Conservation (phyloP, 495 filamentous ascomycete genomes). For the Cairneyella variabilis region DNA sequence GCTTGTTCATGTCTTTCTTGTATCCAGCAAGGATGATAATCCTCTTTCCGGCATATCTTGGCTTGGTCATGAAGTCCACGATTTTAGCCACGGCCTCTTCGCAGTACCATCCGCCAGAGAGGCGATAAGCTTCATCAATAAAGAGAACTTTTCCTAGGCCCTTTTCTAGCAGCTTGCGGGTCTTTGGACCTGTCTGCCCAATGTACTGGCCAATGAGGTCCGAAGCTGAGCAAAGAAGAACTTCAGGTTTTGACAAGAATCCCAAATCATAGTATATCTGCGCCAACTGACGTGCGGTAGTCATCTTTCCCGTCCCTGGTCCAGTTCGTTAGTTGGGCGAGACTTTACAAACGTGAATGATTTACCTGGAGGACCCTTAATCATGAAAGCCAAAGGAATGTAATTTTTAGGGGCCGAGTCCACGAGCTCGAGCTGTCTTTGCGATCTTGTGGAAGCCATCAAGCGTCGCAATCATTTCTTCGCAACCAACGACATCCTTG, state of each 20-base stretch:
- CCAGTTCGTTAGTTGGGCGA: neutral
- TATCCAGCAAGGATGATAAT: slow-evolving; percentile 68
- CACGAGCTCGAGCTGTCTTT: slow-evolving; percentile 41
- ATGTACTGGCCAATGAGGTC: slow-evolving; percentile 42
- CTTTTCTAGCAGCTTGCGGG: slow-evolving; percentile 51
- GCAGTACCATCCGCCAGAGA: slow-evolving; percentile 46
- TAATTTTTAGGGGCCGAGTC: slow-evolving; percentile 54
- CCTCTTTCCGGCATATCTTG: slow-evolving; percentile 51
- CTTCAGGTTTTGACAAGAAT: slow-evolving; percentile 33
- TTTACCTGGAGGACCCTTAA: slow-evolving; percentile 53
- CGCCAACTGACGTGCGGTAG: slow-evolving; percentile 40
- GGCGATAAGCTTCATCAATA: slow-evolving; percentile 60
- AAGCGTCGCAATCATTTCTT: slow-evolving; percentile 54
- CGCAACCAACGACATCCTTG: slow-evolving; percentile 61
- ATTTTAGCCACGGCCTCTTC: slow-evolving; percentile 65
- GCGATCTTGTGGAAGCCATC: slow-evolving; percentile 57
- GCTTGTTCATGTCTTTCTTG: slow-evolving; percentile 55
- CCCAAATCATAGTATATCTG: slow-evolving; percentile 43
- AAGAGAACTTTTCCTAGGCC: slow-evolving; percentile 58
- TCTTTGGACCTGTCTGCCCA: slow-evolving; percentile 64
- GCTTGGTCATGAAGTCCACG: slow-evolving; percentile 58
- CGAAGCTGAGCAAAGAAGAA: slow-evolving; percentile 36
- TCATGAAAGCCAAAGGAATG: slow-evolving; percentile 60
- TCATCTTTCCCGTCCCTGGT: slow-evolving; percentile 46
- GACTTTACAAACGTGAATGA: neutral